Evolutionary conservation across 768 basidiomycete species (phyloP), one percentile per base, ranked within the genome.

Genomic region (Termitomyces sp.): DNA sequence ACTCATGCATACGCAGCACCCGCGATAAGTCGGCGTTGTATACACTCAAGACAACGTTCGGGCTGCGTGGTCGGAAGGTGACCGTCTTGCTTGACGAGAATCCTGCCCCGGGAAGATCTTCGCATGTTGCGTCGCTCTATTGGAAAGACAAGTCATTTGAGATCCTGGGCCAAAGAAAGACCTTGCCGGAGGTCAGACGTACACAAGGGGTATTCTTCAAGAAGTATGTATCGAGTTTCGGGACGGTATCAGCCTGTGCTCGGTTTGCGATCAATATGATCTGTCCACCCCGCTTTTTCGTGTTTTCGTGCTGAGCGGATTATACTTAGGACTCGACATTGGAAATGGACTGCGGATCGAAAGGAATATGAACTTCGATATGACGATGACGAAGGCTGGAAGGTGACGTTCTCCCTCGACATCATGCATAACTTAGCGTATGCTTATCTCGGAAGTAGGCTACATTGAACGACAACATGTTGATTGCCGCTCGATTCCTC

Each of bases 71-170:
- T 5, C 73, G 78, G 12, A 75, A 72, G 44, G 66, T 72, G 39
- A 81, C 81, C 0, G 62, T 78, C 30, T 67, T 82, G 48, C 68
- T 70, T 57, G 81, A 82, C 57, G 72, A 71, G 45, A 81, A 82
- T 60, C 80, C 80, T 3, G 65, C 68, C 0, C 64, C 63, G 1
- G 72, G 73, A 14, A 58, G 71, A 8, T 59, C 72, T 4, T 63
- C 63, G 1, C 63, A 68, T n/a, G 79, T 79, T 7, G 81, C 77
- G 2, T 72, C 70, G 6, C 79, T 82, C 40, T 71, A 79, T 56
- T 82, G 81, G 80, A 70, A 70, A 54, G 78, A 80, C 43, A 78
- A 77, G 64, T 65, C 67, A 9, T 71, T 82, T 27, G 79, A 81
- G 63, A 67, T 81, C 8, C 62, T 67, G 43, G 79, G 79, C 0